Conservation (phyloP, 805 yeast genomes). For the Pichia deserticola region DNA sequence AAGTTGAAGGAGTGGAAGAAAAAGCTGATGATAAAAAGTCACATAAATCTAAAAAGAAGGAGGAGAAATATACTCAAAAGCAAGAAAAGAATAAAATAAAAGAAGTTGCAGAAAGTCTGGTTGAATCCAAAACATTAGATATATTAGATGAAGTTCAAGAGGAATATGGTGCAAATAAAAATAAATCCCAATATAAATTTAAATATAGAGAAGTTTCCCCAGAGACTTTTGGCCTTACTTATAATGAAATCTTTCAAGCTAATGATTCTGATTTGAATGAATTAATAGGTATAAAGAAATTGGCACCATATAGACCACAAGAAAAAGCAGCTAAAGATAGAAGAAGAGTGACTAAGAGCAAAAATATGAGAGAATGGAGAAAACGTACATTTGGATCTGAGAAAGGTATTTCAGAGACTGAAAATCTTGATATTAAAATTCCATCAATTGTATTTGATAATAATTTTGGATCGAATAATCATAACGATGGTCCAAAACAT, state of each 20-base stretch:
- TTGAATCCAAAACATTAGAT: constrained; percentile 63
- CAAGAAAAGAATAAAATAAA: constrained; percentile 55
- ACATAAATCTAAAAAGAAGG: constrained; percentile 48
- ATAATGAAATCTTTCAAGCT: constrained; percentile 84
- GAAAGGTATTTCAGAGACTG: constrained; percentile 21
- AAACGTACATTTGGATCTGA: constrained; percentile 61
- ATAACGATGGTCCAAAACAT: constrained; percentile 19
- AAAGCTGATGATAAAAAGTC: constrained; percentile 28
- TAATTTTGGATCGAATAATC: constrained; percentile 12
- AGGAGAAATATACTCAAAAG: constrained; percentile 46
- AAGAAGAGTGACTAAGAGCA: constrained; percentile 76
- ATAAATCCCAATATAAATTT: constrained; percentile 46
- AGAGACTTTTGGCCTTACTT: constrained; percentile 77
- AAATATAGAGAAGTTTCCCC: constrained; percentile 93
- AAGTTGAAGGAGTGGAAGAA: constrained; percentile 26
- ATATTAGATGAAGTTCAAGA: constrained; percentile 64
- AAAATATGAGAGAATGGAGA: constrained; percentile 84
- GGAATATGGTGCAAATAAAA: constrained; percentile 52
- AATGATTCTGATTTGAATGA: constrained; percentile 81
- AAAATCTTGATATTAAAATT: constrained; percentile 17
- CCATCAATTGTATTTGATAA: constrained; percentile 22
- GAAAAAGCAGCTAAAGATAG: constrained; percentile 70
- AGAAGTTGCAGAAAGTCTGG: constrained; percentile 66
- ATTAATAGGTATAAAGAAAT: constrained; percentile 80
- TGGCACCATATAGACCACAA: constrained; percentile 84